A percentile compares a stretch with the other conserved stretches of the same genome.
Conservation (phyloP, 139 green algal species). For the Tetraselmis chui region DNA sequence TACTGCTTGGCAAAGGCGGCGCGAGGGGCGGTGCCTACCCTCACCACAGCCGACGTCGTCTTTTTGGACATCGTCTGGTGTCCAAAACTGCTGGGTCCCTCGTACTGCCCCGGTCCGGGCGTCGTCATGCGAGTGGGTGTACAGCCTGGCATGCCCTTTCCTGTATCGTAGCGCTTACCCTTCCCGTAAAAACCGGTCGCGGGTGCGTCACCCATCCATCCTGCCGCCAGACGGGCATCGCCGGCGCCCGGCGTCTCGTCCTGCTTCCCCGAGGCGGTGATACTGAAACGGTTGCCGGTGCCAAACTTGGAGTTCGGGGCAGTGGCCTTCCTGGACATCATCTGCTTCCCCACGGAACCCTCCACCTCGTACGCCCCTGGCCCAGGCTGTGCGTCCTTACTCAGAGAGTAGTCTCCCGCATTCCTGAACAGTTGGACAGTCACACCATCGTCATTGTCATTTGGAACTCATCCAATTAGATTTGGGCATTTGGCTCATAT, state of each 20-base stretch:
- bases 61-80: not conserved
- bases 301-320: not conserved
- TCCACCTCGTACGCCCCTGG: not conserved
- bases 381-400: not conserved
- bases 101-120: not conserved
- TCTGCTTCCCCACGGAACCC: not conserved
- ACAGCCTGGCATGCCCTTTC: not conserved
- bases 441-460: too few relatives aligned
- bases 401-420: not conserved
- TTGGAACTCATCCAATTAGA: too few relatives aligned
- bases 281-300: not conserved
- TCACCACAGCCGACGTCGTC: not conserved
- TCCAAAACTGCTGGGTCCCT: not conserved
- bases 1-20: not conserved
- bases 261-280: not conserved
- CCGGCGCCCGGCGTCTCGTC: not conserved
- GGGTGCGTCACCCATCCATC: not conserved
- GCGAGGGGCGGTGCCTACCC: not conserved
- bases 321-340: not conserved
- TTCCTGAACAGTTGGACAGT: too few relatives aligned
- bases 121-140: not conserved
- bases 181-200: not conserved
- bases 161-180: not conserved
- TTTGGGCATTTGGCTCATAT: too few relatives aligned
- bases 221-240: not conserved